phyloP scores from a whole-genome alignment of 2,329 filamentous ascomycete species.

The Plectosphaerella plurivora region DNA sequence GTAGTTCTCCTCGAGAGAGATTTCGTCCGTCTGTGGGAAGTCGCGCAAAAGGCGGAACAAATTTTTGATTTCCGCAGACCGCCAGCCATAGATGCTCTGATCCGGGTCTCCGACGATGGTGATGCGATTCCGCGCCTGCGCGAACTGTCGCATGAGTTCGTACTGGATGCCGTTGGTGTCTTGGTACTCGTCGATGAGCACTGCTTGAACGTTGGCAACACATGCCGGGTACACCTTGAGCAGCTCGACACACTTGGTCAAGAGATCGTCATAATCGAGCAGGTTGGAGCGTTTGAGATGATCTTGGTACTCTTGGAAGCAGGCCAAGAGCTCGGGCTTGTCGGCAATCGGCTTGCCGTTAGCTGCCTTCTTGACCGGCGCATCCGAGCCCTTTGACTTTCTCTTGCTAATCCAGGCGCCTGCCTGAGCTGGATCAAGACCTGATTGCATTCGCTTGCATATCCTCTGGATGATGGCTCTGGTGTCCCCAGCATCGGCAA shows the following conservation, averaged over 20 bases:
- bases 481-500: conserved; percentile 81
- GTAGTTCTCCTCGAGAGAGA: conserved; percentile 91
- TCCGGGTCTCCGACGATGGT: conserved; percentile 96
- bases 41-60: conserved; percentile 71
- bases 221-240: conserved; percentile 70
- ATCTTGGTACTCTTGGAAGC: conserved; percentile 73
- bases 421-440: conserved; percentile 66
- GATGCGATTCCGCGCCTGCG: conserved; percentile 67
- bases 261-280: conserved; percentile 90
- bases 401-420: conserved; percentile 70
- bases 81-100: conserved; percentile 96
- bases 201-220: conserved; percentile 83
- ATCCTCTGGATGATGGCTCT: conserved; percentile 77
- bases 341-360: conserved; percentile 27
- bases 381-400: conserved; percentile 51
- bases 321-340: conserved; percentile 59
- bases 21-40: conserved; percentile 73
- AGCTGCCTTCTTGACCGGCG: conserved; percentile 15
- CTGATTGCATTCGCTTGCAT: conserved; percentile 66
- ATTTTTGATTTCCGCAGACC: conserved; percentile 88
- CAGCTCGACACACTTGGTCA: conserved; percentile 78
- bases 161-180: conserved; percentile 96
- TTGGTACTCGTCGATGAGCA: conserved; percentile 96
- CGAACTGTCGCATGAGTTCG: conserved; percentile 86
- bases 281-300: conserved; percentile 73